Conservation (phyloP, 129 eudicot genomes). For the Flaveria bidentis region DNA sequence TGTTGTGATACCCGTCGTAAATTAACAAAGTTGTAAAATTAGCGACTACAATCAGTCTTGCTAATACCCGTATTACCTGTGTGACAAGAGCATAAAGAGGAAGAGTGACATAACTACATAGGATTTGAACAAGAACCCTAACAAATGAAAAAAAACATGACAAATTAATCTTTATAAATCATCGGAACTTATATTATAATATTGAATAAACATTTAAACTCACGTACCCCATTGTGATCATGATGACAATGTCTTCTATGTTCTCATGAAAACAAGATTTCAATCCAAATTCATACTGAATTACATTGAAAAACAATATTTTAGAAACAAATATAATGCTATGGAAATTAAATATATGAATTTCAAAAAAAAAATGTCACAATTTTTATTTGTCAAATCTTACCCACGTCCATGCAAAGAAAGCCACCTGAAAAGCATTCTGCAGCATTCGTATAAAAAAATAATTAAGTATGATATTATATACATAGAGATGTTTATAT, state of each 20-base stretch:
- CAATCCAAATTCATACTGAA: constrained; percentile 62
- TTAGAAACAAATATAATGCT: not conserved
- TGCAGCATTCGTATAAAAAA: constrained; percentile 29
- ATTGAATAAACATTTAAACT: constrained; percentile 3
- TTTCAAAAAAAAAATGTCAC: not conserved
- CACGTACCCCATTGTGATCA: constrained; percentile 56
- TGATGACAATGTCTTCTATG: constrained; percentile 42
- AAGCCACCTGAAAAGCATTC: constrained; percentile 76
- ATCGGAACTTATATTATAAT: not conserved
- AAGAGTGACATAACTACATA: constrained; percentile 79
- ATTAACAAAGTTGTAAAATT: not conserved
- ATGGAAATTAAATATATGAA: not conserved
- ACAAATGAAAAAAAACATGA: not conserved
- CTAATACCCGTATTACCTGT: constrained; percentile 37
- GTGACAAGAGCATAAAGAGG: constrained; percentile 90
- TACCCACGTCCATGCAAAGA: constrained; percentile 75
- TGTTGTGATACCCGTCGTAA: too few relatives aligned
- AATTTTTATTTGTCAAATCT: constrained; percentile 20
- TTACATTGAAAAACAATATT: not conserved
- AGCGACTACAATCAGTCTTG: not conserved
- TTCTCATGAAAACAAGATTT: constrained; percentile 56
- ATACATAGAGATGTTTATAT: too few relatives aligned
- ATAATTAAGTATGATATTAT: not conserved
- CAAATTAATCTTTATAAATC: not conserved
- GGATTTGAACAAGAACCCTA: constrained; percentile 59